Evolutionary conservation across 768 basidiomycete species (phyloP).

Genomic region (Plicaturopsis crispa): DNA sequence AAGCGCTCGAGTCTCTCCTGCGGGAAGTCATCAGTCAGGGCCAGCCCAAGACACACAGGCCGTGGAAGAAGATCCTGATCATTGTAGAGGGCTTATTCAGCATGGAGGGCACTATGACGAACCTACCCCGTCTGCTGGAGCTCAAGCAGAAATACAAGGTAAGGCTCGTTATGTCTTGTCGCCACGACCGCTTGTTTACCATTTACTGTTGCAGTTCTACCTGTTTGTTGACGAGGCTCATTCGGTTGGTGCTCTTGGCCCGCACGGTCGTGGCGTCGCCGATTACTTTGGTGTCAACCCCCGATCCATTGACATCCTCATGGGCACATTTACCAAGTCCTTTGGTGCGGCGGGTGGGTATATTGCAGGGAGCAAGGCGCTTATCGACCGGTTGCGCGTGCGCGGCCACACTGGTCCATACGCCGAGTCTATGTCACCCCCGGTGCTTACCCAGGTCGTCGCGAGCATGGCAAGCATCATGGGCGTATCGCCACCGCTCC

Average conservation of each 20-base stretch:
- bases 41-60: conserved; percentile 95
- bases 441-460: conserved; percentile 85
- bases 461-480: conserved; percentile 96
- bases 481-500: conserved; percentile 52
- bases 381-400: conserved; percentile 78
- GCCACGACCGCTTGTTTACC: too few relatives aligned
- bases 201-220: conserved; percentile 62
- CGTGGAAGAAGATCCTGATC: conserved; percentile 97
- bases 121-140: conserved; percentile 75
- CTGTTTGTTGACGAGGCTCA: conserved; percentile 96
- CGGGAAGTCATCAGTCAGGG: conserved; percentile 94
- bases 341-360: conserved; percentile 95
- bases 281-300: conserved; percentile 91
- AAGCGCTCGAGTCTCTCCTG: conserved; percentile 68
- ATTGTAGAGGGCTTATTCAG: conserved; percentile 95
- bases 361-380: conserved; percentile 73
- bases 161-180: too few relatives aligned
- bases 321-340: conserved; percentile 98
- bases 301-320: conserved; percentile 78
- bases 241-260: conserved; percentile 93
- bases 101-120: conserved; percentile 95
- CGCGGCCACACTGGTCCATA: conserved; percentile 79
- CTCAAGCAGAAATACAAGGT: conserved; percentile 97
- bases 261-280: conserved; percentile 88
- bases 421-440: conserved; percentile 85